These are phyloP conservation scores for Sclerotinia spermophila DNA, from an alignment of 2,329 filamentous ascomycete species.

Conservation along the genomic window DNA sequence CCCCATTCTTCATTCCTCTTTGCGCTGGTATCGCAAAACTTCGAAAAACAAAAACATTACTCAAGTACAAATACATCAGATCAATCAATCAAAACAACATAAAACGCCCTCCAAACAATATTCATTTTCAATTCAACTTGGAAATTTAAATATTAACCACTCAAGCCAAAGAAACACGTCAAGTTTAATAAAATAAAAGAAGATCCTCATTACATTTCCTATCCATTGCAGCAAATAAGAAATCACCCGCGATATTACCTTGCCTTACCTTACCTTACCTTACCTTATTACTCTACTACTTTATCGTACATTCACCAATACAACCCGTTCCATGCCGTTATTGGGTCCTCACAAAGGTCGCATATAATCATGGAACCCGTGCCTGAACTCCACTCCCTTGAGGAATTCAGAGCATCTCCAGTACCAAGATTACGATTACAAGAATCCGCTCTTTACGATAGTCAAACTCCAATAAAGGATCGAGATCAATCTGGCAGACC, in stretches of 20 bases:
- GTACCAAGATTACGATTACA: conserved; percentile 50
- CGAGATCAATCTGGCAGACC: conserved; percentile 42
- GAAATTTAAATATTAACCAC: neutral
- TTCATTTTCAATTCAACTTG: neutral
- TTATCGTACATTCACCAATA: conserved; percentile 10
- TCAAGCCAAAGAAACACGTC: neutral
- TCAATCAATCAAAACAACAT: neutral
- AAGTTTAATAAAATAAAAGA: neutral
- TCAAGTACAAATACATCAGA: neutral
- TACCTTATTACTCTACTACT: neutral
- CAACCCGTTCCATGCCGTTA: conserved; percentile 14
- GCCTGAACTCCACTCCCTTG: conserved; percentile 65
- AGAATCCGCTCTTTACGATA: conserved; percentile 29
- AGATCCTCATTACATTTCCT: neutral
- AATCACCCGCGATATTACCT: conserved; percentile 5
- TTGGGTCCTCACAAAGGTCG: conserved; percentile 21
- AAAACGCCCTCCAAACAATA: neutral
- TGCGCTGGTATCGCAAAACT: conserved; percentile 16
- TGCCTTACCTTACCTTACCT: no score
- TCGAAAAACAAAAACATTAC: neutral
- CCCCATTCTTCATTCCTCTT: conserved; percentile 11
- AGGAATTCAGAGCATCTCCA: conserved; percentile 59
- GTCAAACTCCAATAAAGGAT: conserved; percentile 20
- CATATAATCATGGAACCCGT: conserved; percentile 57
- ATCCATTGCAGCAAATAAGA: conserved; percentile 11